Base-by-base conservation (phyloP, 1,284 basidiomycete genomes). In the Apiotrichum domesticum region DNA sequence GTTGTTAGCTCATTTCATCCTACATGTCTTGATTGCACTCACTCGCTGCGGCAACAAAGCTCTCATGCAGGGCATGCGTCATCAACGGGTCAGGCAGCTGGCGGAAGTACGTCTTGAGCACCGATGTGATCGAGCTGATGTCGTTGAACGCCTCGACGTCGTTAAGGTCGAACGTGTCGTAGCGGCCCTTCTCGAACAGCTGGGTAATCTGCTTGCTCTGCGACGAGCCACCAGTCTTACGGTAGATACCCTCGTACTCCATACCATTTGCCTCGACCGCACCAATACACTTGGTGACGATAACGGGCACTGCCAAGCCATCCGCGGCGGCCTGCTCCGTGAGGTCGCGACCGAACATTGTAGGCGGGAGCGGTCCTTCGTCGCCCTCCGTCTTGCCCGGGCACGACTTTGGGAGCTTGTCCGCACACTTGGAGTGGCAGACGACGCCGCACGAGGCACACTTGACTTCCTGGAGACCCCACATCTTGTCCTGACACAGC, bases 401-500 rank as follows among this genome's bases (percentile, higher is more conserved):
- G 62, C 78, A 80, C 35, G 65, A 65, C 33, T 66, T 64, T 1
- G 69, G 69, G 10, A 78, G 66, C 60, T 75, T 78, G 47, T 76
- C 72, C 1, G 74, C 68, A 56, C 79, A 80, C 51, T 79, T 79
- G 21, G 74, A 65, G 58, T 80, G 79, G 41, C 78, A 78, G 39
- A 79, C 74, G 6, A 76, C 70, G 0, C 78, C 79, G 61, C 79
- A 80, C 1, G 69, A 81, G 59, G 85, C 83, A 72, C 95, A 98
- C 37, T 90, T 86, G 57, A 92, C 81, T 73, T 83, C 82, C 54
- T 93, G 90, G 41, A 94, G 86, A 5, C 95, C 95, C 93, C 94
- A 98, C 86, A 98, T 87, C 80, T 97, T 98, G 71, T 98, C 96
- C 42, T 87, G 87, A 72, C 95, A 98, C 56, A 95, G 87, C 69